Evolutionary conservation across 106 monocot genomes (phyloP).

Genomic region (Hemerocallis citrina): DNA sequence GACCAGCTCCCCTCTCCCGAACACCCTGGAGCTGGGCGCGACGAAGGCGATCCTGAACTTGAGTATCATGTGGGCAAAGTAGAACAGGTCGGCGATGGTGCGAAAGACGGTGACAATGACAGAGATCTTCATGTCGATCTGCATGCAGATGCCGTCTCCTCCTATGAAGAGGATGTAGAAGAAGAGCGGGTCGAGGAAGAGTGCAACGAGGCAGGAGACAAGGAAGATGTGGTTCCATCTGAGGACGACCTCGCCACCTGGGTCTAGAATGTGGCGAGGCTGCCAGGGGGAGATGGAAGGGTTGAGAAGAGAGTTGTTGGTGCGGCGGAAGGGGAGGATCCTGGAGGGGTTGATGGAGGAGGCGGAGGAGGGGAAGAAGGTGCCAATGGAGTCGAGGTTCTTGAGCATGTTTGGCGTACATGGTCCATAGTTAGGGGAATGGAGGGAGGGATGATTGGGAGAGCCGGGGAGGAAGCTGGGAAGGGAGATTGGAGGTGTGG

Average conservation of each 20-base stretch:
- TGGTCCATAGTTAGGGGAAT: not conserved
- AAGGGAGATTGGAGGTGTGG: not conserved
- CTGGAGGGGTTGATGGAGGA: slow-evolving; percentile 8
- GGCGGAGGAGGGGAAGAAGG: not conserved
- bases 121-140: slow-evolving; percentile 39
- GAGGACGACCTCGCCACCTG: slow-evolving; percentile 53
- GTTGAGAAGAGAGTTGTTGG: slow-evolving; percentile 11
- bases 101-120: slow-evolving; percentile 54
- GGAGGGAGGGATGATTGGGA: not conserved
- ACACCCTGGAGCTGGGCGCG: slow-evolving; percentile 78
- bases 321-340: slow-evolving; percentile 4
- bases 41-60: slow-evolving; percentile 91
- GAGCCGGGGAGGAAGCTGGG: not conserved
- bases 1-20: slow-evolving; percentile 81
- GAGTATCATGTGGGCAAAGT: slow-evolving; percentile 52
- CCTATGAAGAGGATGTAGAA: slow-evolving; percentile 65
- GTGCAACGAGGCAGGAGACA: slow-evolving; percentile 54
- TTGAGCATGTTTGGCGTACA: no score
- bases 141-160: slow-evolving; percentile 63
- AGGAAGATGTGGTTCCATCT: slow-evolving; percentile 87
- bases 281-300: slow-evolving; percentile 20
- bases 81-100: slow-evolving; percentile 59
- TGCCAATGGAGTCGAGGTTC: not conserved
- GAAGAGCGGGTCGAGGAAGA: slow-evolving; percentile 87
- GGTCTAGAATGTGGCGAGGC: slow-evolving; percentile 65